Evolutionary conservation across 306 rosid species (phyloP).

Genomic region (Rubus parviflorus): DNA sequence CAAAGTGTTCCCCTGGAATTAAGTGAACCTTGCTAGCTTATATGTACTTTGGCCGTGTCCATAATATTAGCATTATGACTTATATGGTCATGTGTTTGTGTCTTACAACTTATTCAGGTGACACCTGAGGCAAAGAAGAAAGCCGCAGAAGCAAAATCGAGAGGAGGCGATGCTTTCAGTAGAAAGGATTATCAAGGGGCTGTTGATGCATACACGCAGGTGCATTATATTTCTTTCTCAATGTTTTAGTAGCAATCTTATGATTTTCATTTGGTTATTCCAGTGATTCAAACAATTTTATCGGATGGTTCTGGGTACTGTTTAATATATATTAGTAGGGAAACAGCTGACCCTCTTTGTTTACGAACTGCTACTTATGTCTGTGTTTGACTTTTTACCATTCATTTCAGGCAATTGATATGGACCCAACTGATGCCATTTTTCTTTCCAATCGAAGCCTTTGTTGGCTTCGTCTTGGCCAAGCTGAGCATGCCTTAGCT

Average conservation of each 20-base stretch:
- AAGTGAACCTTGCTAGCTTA: neutral
- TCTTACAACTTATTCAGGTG: slow-evolving; percentile 50
- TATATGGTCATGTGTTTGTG: neutral
- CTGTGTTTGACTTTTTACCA: slow-evolving; percentile 10
- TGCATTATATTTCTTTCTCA: slow-evolving; percentile 29
- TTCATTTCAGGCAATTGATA: slow-evolving; percentile 76
- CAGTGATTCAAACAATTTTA: neutral
- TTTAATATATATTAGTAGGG: neutral
- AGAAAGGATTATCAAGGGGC: slow-evolving; percentile 60
- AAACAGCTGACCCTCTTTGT: neutral
- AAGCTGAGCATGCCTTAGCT: slow-evolving; percentile 80
- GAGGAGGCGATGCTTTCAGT: slow-evolving; percentile 88
- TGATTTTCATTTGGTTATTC: slow-evolving; percentile 6
- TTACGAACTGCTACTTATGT: neutral
- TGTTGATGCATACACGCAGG: slow-evolving; percentile 89
- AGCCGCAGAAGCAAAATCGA: slow-evolving; percentile 89
- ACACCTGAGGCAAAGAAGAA: slow-evolving; percentile 74
- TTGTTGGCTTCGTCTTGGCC: slow-evolving; percentile 83
- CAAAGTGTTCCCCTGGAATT: slow-evolving; percentile 10
- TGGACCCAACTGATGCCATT: slow-evolving; percentile 66
- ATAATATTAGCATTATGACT: neutral
- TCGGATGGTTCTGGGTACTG: neutral
- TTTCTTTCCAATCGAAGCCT: slow-evolving; percentile 87
- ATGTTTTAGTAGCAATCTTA: slow-evolving; percentile 10
- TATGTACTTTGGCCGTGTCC: neutral